Evolutionary conservation across 495 filamentous ascomycete species (phyloP).

Genomic region (Aspergillus indologenus): DNA sequence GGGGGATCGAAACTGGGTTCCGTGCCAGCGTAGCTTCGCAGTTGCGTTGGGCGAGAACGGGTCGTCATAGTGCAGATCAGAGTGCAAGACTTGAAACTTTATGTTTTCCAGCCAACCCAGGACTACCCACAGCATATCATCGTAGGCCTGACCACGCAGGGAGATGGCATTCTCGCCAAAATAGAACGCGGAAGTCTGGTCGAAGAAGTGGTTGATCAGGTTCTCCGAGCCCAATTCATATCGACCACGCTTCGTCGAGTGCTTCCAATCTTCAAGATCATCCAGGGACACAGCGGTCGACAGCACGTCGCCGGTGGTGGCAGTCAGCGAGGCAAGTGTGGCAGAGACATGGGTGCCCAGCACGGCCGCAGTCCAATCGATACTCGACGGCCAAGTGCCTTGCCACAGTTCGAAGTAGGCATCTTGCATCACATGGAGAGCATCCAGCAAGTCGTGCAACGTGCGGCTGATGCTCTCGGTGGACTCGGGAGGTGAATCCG

Average conservation of each 20-base stretch:
- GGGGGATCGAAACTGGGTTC: constrained; percentile 66
- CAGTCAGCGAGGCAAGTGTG: constrained; percentile 61
- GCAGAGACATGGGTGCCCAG: constrained; percentile 76
- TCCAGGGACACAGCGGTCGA: constrained; percentile 21
- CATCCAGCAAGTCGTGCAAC: constrained; percentile 48
- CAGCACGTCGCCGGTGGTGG: constrained; percentile 25
- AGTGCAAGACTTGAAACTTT: constrained; percentile 70
- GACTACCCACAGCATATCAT: constrained; percentile 98
- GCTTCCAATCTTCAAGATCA: constrained; percentile 19
- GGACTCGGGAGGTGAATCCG: constrained; percentile 6
- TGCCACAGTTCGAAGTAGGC: constrained; percentile 72
- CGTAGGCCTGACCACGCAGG: constrained; percentile 78
- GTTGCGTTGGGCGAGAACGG: constrained; percentile 12
- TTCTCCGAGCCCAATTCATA: constrained; percentile 58
- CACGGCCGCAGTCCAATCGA: constrained; percentile 94
- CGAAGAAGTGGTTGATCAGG: constrained; percentile 76
- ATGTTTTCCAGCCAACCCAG: constrained; percentile 85
- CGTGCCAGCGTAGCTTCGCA: constrained; percentile 58
- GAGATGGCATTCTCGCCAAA: constrained; percentile 81
- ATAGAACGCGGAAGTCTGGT: constrained; percentile 70
- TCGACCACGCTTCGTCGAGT: constrained; percentile 21
- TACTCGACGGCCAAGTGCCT: constrained; percentile 80
- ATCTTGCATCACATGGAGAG: constrained; percentile 72
- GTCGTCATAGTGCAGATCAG: constrained; percentile 52
- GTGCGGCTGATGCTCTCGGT: constrained; percentile 25